Base-by-base conservation (phyloP, 306 rosid species). In the Ormosia semicastrata region DNA sequence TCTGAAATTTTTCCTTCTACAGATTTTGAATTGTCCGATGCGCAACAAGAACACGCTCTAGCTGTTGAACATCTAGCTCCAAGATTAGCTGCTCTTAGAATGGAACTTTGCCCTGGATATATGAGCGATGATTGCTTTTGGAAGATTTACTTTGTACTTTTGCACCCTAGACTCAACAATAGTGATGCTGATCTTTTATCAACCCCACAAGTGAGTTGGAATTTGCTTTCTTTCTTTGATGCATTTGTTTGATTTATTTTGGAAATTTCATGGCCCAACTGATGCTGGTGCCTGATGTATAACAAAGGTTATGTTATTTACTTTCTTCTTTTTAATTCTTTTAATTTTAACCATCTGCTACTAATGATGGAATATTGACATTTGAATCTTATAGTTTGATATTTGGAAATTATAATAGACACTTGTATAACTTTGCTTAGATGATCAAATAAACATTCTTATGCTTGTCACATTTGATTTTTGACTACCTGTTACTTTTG, bases 11-110 rank as follows among this genome's bases (percentile, higher is more conserved):
- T 65, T 39, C 0, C 0, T 43, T 47, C 10, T 69, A 53, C 80
- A 94, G 98, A 90, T 59, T 94, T 92, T 73, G 94, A 94, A n/a
- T 82, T 94, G 89, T 89, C 97, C 54, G 97, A 89, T 85, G 82
- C 88, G 12, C 98, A 94, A 84, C 98, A 92, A 82, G 98, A 94
- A 67, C 98, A 94, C 56, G 97, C 98, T 63, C 68, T 94, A 30
- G 97, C 97, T 76, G 90, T 94, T 82, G 98, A 94, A 56, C 94
- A 79, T 79, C 69, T 94, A 78, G 91, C 90, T 6, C 93, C 98
- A 3, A 83, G 89, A 14, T 81, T 94, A 79, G 88, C 97, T 85
- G 92, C 97, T 76, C 92, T 94, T 47, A 87, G 98, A 83, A 89
- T 94, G 74, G 98, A 94, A 49, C 89, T 94, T 66, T 90, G 97